Evolutionary conservation across 2,329 filamentous ascomycete genomes (phyloP), one percentile per base, ranked within the genome.

Genomic region (Ophiostoma tasmaniense): DNA sequence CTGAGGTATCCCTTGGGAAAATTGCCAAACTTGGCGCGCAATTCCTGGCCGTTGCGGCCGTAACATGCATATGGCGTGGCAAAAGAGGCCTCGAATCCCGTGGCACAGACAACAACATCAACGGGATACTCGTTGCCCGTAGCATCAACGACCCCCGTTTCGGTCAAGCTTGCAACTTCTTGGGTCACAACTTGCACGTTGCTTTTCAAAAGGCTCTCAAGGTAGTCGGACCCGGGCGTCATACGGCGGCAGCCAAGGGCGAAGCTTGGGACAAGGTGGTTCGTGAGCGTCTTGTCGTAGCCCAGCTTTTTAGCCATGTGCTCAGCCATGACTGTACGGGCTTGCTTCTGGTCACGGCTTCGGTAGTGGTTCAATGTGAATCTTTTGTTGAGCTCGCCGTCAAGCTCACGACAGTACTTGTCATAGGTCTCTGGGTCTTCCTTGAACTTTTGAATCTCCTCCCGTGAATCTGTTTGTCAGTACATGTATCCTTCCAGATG

Each of bases 381-480:
- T 20, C 67, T 64, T 45, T 69, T 69, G 69, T 70, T 70, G 39
- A 70, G 67, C 67, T 70, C 69, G n/a, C 67, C 64, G 10, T 70
- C 69, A 14, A 70, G 28, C 14, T 70, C 67, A 1, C 67, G 67
- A 35, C 69, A 69, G 50, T 70, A 70, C 59, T 61, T 65, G 64
- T 69, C 64, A 66, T 70, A 69, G 7, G 25, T n/a, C 4, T 22
- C 33, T 3, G 67, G 65, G 71, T 91, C 78, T 67, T 87, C 73
- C 64, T 84, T 79, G 75, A 90, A 90, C 0, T 81, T 81, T 33
- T 86, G 80, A 4, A 81, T 79, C 68, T 87, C 81, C 30, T 89
- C 84, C 2, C 83, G 73, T 0, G 80, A 77, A 73, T 85, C 86
- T 1, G 80, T 1, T 17, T 2, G 66, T 67, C 17, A 67, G 66